These are phyloP conservation scores for Ceratobasidium sp. DNA, from an alignment of 1,284 basidiomycete species.

Conservation along the genomic window DNA sequence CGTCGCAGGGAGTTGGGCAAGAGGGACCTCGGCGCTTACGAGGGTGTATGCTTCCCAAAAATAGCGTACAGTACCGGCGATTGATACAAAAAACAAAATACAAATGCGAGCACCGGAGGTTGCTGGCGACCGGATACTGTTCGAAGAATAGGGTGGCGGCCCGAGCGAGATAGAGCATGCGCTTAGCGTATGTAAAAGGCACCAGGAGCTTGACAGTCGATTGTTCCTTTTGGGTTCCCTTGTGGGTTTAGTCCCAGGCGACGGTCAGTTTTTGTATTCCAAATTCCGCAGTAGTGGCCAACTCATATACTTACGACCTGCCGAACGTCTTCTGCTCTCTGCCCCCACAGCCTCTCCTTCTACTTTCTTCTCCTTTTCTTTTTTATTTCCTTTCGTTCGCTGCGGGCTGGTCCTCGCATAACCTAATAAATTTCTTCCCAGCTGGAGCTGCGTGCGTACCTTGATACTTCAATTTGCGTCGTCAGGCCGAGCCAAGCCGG, in stretches of 20 bases:
- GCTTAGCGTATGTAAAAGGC: no score
- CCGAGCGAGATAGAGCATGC: no score
- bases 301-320: constrained; percentile 2
- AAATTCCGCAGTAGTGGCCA: constrained; percentile 37
- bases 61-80: no score
- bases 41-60: constrained; percentile 39
- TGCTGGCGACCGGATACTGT: neutral
- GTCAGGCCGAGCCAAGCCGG: constrained; percentile 39
- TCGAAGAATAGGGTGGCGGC: no score
- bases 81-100: no score
- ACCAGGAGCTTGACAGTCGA: no score
- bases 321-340: neutral
- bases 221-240: no score
- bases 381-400: no score
- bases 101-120: neutral
- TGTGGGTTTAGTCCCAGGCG: constrained; percentile 17
- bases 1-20: constrained; percentile 54
- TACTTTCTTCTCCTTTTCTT: constrained; percentile 1
- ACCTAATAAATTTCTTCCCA: no score
- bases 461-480: constrained; percentile 24
- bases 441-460: no score
- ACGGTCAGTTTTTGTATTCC: constrained; percentile 40
- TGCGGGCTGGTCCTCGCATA: constrained; percentile 43
- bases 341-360: constrained; percentile 28
- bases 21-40: constrained; percentile 46